Conservation (phyloP, 2,329 filamentous ascomycete species). For the Penicillium sp. region DNA sequence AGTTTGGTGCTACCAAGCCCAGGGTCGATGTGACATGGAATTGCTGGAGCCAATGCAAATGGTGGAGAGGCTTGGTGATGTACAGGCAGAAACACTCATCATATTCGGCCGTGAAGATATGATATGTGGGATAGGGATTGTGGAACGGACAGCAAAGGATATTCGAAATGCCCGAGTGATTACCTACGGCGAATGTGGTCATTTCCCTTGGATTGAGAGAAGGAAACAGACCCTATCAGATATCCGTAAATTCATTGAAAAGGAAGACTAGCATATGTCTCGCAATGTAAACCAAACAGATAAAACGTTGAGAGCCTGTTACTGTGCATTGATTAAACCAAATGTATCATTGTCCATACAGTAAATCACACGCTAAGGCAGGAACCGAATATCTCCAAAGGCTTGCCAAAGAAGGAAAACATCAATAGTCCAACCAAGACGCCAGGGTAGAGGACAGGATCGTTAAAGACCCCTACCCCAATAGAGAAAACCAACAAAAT, state of each 20-base stretch:
- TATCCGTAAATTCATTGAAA: constrained; percentile 17
- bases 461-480: constrained; percentile 29
- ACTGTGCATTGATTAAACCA: constrained; percentile 21
- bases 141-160: constrained; percentile 17
- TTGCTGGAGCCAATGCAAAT: constrained; percentile 12
- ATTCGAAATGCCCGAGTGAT: neutral
- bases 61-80: constrained; percentile 19
- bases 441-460: constrained; percentile 33
- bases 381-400: constrained; percentile 8
- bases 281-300: neutral
- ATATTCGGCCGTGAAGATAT: constrained; percentile 29
- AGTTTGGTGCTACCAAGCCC: constrained; percentile 1
- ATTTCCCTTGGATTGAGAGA: constrained; percentile 32
- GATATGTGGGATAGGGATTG: constrained; percentile 22
- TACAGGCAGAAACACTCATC: constrained; percentile 28
- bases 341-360: constrained; percentile 17
- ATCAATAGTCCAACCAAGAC: constrained; percentile 24
- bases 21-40: constrained; percentile 1
- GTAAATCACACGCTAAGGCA: constrained; percentile 21
- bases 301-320: constrained; percentile 3
- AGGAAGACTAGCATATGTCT: neutral
- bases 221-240: constrained; percentile 16
- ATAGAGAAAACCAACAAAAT: constrained; percentile 13
- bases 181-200: constrained; percentile 23
- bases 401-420: constrained; percentile 6